Evolutionary conservation across 2,329 filamentous ascomycete species (phyloP).

Genomic region (Coccinonectria pachysandricola): DNA sequence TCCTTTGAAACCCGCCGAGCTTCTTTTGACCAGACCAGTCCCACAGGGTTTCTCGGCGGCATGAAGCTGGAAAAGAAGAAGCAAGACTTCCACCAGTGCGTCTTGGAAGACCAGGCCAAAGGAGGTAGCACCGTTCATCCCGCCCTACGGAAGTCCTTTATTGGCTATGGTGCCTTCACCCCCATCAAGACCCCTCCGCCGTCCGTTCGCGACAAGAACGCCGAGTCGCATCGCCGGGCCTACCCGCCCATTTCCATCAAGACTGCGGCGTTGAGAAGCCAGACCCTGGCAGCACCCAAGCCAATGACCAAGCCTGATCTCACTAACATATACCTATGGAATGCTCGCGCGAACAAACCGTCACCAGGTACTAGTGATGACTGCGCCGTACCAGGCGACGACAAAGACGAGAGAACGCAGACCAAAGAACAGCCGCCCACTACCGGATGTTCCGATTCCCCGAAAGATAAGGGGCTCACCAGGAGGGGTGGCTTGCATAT

Average conservation of each 20-base stretch:
- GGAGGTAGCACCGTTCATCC: conserved; percentile 23
- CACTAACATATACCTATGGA: conserved; percentile 22
- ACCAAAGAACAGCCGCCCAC: conserved; percentile 3
- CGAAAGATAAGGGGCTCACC: conserved; percentile 12
- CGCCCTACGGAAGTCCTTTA: conserved; percentile 22
- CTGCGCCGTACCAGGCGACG: conserved; percentile 14
- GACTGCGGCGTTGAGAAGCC: conserved; percentile 16
- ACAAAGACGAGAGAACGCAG: conserved; percentile 11
- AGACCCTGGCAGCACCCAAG: conserved; percentile 18
- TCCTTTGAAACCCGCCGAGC: conserved; percentile 26
- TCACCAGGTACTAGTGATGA: conserved; percentile 7
- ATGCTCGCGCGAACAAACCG: conserved; percentile 12
- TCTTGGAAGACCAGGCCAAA: conserved; percentile 16
- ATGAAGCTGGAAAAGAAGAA: conserved; percentile 31
- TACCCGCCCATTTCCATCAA: conserved; percentile 29
- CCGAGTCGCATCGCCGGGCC: conserved; percentile 17
- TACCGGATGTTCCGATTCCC: conserved; percentile 7
- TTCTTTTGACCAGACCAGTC: conserved; percentile 21
- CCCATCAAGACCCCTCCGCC: conserved; percentile 18
- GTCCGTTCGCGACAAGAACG: conserved; percentile 9
- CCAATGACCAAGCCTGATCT: conserved; percentile 21
- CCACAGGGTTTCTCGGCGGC: conserved; percentile 30
- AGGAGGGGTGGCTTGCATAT: conserved; percentile 13
- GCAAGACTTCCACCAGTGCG: conserved; percentile 22
- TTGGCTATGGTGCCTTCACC: conserved; percentile 17